Base-by-base conservation (phyloP, 495 filamentous ascomycete species). In the Aspergillus haitiensis region DNA sequence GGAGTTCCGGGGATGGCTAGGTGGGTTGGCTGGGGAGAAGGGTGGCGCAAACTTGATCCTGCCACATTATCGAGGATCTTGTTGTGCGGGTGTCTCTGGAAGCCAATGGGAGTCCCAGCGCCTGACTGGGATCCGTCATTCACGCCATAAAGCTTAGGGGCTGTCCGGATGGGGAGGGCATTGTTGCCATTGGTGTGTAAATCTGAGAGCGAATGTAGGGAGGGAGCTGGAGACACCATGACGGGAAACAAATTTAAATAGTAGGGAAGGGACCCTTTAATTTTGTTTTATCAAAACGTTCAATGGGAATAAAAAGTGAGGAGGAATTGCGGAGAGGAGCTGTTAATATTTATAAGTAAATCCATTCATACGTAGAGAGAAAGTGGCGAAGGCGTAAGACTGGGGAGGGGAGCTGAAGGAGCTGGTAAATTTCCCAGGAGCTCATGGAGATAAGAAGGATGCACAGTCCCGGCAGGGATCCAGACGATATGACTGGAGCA, bases 11-110 rank as follows among this genome's bases (percentile, higher is more conserved):
- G 88, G n/a, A 94, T 83, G 64, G 85, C 88, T 71, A 97, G 75
- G 68, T 97, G 93, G 27, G 91, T 93, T 18, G 93, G 92, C 68
- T 95, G 91, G 7, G 94, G 94, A 13, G 94, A 97, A 6, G 94
- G 92, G 58, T 87, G 73, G 8, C 88, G 82, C 49, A 79, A 75
- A 18, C 83, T 81, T 12, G 78, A 78, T 2, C 82, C 79, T 32
- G 84, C 75, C 48, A 86, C 80, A 66, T 84, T 74, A 40, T 90
- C 86, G 10, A 90, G 75, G 55, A 85, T 73, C 68, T 86, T 88
- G 68, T 88, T 88, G 65, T 82, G 81, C 45, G 73, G 75, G 56
- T 67, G 75, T 34, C 77, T 70, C 60, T 80, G 77, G 68, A 80
- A 80, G 34, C 77, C 77, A 59, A 80, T 76, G 55, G 77, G 77